Evolutionary conservation across 495 filamentous ascomycete genomes (phyloP), one percentile per base, ranked within the genome.

Genomic region (Lasiosphaeris hirsuta): DNA sequence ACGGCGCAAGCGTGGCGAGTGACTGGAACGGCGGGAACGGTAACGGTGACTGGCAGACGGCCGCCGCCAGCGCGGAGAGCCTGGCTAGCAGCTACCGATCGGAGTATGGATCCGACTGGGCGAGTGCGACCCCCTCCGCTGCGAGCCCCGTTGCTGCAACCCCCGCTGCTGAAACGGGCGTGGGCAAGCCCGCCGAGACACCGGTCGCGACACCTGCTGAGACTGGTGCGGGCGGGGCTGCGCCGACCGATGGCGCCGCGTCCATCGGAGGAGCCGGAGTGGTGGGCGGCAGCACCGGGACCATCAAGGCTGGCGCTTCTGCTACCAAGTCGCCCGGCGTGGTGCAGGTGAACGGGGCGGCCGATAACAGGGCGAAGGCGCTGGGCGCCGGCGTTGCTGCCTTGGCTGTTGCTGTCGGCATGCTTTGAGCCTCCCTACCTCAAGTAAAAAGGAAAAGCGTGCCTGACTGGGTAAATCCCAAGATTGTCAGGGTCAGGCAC

Each of bases 311-410:
- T 9, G 10, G 17, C 19, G 30, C 13, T 40, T 34, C 7, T 18
- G 38, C 43, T 41, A 38, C 33, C 33, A 33, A 48, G 4, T 47
- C 46, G 9, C 33, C 58, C 8, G 11, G 37, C 15, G 8, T 52
- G 47, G 59, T 61, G 23, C 59, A 61, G 59, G 59, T 61, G 35
- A 61, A 56, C 39, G 59, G 48, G 37, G 56, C 15, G 36, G 47
- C 11, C 33, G 33, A n/a, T 33, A 40, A 7, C 41, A 19, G 40
- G 19, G 40, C 34, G 13, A 57, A 35, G 41, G 54, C 51, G 18
- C 17, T 50, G 37, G 51, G 51, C 14, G 46, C 37, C 9, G 54
- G 51, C 19, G 48, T 36, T n/a, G 54, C 47, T 36, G 18, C 48
- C 34, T 1, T 56, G 41, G 54, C 54, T 11, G 54, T 51, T 14